Percentiles rank a stretch among this genome's conserved stretches.
These are phyloP conservation scores for Thielaviopsis euricoi DNA, from an alignment of 2,329 filamentous ascomycete genomes.

Conservation along the genomic window DNA sequence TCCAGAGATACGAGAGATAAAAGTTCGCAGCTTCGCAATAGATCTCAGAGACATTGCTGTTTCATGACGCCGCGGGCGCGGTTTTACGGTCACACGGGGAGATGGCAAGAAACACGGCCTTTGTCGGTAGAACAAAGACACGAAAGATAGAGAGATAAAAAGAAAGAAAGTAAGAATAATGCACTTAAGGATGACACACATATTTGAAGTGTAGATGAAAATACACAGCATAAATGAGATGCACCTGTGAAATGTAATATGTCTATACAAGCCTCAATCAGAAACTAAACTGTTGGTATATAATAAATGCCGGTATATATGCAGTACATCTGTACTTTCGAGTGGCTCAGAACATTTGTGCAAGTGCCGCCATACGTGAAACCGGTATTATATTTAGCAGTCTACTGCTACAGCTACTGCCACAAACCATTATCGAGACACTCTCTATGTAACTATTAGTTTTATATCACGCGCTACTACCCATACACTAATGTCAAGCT, in stretches of 20 bases:
- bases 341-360: neutral
- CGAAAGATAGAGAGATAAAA: neutral
- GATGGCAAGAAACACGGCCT: too few relatives aligned
- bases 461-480: neutral
- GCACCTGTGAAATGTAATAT: neutral
- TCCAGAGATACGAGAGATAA: too few relatives aligned
- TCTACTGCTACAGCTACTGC: neutral
- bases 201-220: neutral
- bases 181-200: neutral
- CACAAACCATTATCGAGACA: neutral
- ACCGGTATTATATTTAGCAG: neutral
- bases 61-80: neutral
- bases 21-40: neutral
- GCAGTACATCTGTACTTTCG: neutral
- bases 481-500: neutral
- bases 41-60: neutral
- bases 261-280: neutral
- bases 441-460: too few relatives aligned
- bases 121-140: neutral
- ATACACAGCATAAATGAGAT: neutral
- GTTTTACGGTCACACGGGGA: neutral
- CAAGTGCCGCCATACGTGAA: neutral
- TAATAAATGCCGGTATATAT: neutral
- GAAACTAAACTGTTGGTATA: neutral
- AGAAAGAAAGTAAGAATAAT: neutral